Evolutionary conservation across 345 rosid genomes (phyloP), one percentile per base, ranked within the genome.

Genomic region (Turritis glabra): DNA sequence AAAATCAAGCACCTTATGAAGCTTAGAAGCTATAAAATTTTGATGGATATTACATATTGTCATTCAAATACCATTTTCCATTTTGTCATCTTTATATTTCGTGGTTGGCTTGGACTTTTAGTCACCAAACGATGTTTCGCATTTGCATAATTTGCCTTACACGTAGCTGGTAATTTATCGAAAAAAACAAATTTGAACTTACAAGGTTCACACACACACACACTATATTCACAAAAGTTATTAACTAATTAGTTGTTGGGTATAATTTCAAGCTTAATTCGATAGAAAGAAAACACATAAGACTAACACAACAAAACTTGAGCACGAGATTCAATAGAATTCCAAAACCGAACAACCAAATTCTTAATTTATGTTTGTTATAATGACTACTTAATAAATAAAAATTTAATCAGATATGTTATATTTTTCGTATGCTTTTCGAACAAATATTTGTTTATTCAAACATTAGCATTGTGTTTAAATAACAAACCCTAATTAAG

Each of bases 41-140:
- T n/a, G n/a, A n/a, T n/a, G 37, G 1, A 9, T 32, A 40, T 67
- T 32, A 64, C 27, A 15, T 7, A 18, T n/a, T 54, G 27, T 40
- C 43, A 55, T 54, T 35, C 23, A 50, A 35, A 67, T 67, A 23
- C 12, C 22, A 19, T 43, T 41, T 21, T 23, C 6, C 23, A 15
- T 8, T 14, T 51, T 14, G 18, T 23, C 22, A 33, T 43, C 17
- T 32, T 33, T 33, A 37, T 10, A 5, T 46, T 70, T 6, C 14
- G 21, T 35, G 38, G 52, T 38, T 52, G 70, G 70, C 35, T 41
- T 64, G 8, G 64, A 73, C 63, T 53, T 63, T 38, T 37, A 64
- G 64, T 38, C 44, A 41, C 7, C 23, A 53, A 40, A 56, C 17
- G 6, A 27, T 48, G 22, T 57, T 57, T 73, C 9, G 38, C 52